Percentiles rank a stretch among this genome's conserved stretches.
Conservation (phyloP, 257 asterid genomes). For the Solanum chmielewskii region DNA sequence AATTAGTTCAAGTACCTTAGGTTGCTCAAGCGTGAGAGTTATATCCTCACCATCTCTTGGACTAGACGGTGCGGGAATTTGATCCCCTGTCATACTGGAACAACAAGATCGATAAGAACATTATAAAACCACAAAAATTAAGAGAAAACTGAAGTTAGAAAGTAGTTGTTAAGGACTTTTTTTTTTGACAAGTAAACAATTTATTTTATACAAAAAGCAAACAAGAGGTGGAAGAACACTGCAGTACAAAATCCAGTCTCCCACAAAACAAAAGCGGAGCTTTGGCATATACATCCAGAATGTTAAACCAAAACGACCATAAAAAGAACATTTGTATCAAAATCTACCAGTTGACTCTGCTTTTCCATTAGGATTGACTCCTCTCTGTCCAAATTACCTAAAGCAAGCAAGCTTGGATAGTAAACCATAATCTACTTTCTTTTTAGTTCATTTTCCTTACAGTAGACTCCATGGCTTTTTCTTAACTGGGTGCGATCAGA, state of each 20-base stretch:
- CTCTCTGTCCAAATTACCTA: not conserved
- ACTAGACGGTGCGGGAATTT: constrained; percentile 70
- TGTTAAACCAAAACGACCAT: not conserved
- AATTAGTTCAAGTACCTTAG: constrained; percentile 38
- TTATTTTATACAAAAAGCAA: not conserved
- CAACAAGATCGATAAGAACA: constrained; percentile 27
- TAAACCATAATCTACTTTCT: not conserved
- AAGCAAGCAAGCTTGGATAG: not conserved
- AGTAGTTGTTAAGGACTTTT: not conserved
- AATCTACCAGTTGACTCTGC: not conserved
- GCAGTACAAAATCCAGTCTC: not conserved
- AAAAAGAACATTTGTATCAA: not conserved
- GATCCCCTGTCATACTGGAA: constrained; percentile 94
- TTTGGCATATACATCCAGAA: not conserved
- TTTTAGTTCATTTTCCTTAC: not conserved
- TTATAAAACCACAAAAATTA: constrained; percentile 70
- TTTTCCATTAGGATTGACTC: not conserved
- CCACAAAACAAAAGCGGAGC: not conserved
- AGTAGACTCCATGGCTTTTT: not conserved
- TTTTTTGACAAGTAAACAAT: not conserved
- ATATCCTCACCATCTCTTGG: constrained; percentile 89
- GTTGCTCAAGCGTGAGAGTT: constrained; percentile 41
- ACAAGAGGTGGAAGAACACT: not conserved
- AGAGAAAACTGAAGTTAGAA: not conserved
- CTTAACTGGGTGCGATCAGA: not conserved